Base-by-base conservation (phyloP, 768 basidiomycete species). In the Boletus rubescentipes region DNA sequence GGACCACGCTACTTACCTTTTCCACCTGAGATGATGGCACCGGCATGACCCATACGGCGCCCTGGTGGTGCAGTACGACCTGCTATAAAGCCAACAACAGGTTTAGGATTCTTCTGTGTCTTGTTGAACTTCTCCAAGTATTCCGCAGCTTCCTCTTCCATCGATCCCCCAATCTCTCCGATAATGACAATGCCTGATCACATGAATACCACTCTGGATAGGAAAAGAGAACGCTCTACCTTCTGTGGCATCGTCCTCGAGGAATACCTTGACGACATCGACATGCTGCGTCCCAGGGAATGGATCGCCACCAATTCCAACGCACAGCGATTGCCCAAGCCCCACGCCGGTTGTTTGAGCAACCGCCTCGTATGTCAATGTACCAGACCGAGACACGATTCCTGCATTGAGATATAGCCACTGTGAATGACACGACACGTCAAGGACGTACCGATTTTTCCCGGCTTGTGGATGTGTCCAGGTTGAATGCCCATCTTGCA, bases 401-500 rank as follows among this genome's bases (percentile, higher is more conserved):
- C 92, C 92, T 93, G 55, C 15, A 42, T 20, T 1, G 38, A 46
- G 32, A 43, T 39, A 14, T 51, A 30, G 18, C 15, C 26, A 4
- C 21, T 18, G 20, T 37, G 41, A 9, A 39, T 11, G 9, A 4
- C 16, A 20, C 3, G 20, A 15, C n/a, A 12, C 23, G 18, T 39
- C 36, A 30, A 39, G 14, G 4, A 68, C 81, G 32, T 62, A 91
- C 95, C 96, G 62, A 99, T 96, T 63, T 91, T 93, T 49, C 97
- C 97, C 51, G 96, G 94, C 62, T 73, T 92, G 77, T 98, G 97
- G 64, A 99, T 98, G 69, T 97, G 93, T 26, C 94, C 97, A 12
- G 97, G 97, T 66, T 92, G 90, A 67, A 99, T 99, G 54, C 97
- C 97, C 86, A 99, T 98, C 79, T 98, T 98, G 80, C 97, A 99